These are phyloP conservation scores for Fraxinus paxiana DNA, from an alignment of 305 asterid genomes.

Conservation along the genomic window DNA sequence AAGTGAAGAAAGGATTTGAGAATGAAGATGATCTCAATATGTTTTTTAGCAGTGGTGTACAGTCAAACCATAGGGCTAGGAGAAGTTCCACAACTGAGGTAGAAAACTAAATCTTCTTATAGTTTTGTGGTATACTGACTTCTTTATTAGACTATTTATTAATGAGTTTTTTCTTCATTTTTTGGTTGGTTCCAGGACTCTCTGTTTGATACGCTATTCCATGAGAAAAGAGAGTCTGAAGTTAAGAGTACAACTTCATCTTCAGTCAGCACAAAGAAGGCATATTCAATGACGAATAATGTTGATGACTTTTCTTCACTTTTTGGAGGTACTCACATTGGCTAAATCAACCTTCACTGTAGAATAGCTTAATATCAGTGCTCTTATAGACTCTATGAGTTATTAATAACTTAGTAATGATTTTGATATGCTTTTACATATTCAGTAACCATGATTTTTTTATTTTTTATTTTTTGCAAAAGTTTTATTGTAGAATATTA, in stretches of 20 bases:
- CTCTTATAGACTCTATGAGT: neutral
- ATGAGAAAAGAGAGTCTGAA: conserved; percentile 33
- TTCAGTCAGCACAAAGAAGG: conserved; percentile 32
- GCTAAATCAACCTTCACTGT: conserved; percentile 18
- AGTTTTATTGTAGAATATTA: neutral
- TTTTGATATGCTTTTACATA: neutral
- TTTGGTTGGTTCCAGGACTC: conserved; percentile 44
- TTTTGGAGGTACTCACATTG: conserved; percentile 61
- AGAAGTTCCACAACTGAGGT: conserved; percentile 55
- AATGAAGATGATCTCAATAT: conserved; percentile 39
- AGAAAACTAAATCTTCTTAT: conserved; percentile 17
- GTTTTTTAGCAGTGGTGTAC: conserved; percentile 42
- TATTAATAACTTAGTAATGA: neutral
- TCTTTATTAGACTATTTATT: neutral
- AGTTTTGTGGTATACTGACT: conserved; percentile 11
- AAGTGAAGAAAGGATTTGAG: conserved; percentile 21
- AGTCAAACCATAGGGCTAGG: conserved; percentile 23
- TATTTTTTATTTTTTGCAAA: neutral
- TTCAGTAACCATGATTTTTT: neutral
- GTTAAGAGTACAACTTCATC: conserved; percentile 38
- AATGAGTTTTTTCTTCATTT: conserved; percentile 19
- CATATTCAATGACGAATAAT: conserved; percentile 27
- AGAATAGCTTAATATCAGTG: conserved; percentile 1
- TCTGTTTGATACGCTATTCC: conserved; percentile 45
- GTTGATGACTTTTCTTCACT: conserved; percentile 45